phyloP scores from a whole-genome alignment of 129 eudicot genomes.

The Flaveria linearis region DNA sequence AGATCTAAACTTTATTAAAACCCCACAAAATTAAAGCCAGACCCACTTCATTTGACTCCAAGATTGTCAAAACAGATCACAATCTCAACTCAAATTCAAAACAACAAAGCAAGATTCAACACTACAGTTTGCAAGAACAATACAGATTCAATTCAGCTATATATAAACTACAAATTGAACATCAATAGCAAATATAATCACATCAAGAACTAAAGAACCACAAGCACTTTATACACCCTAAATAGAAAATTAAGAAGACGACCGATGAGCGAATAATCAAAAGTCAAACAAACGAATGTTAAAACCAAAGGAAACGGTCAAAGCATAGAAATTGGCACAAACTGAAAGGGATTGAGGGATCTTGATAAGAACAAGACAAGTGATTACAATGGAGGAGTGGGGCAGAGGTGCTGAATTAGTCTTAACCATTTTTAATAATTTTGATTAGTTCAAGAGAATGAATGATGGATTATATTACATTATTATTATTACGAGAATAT shows the following conservation, averaged over 20 bases:
- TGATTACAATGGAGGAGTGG: conserved; percentile 23
- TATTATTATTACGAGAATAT: background rate
- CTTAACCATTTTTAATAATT: background rate
- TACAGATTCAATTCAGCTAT: no score
- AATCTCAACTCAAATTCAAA: conserved; percentile 24
- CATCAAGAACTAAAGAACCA: background rate
- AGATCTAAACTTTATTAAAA: conserved; percentile 36
- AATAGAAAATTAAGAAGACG: background rate
- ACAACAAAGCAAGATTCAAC: no score
- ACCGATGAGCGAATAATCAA: background rate
- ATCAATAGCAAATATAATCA: conserved; percentile 7
- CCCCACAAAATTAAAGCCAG: conserved; percentile 24
- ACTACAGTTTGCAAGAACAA: no score
- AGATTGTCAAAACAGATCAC: conserved; percentile 15
- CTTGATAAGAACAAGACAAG: conserved; percentile 21
- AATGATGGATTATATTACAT: background rate
- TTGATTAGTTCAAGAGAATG: conserved; percentile 13
- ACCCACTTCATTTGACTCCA: conserved; percentile 27
- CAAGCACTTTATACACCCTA: conserved; percentile 18
- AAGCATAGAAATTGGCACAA: conserved; percentile 14
- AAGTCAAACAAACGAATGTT: conserved; percentile 17
- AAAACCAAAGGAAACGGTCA: conserved; percentile 20
- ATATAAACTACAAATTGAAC: no score
- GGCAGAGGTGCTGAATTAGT: conserved; percentile 34
- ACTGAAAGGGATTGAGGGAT: conserved; percentile 16